phyloP scores from a whole-genome alignment of 345 rosid species.

The Arabis hirsuta region DNA sequence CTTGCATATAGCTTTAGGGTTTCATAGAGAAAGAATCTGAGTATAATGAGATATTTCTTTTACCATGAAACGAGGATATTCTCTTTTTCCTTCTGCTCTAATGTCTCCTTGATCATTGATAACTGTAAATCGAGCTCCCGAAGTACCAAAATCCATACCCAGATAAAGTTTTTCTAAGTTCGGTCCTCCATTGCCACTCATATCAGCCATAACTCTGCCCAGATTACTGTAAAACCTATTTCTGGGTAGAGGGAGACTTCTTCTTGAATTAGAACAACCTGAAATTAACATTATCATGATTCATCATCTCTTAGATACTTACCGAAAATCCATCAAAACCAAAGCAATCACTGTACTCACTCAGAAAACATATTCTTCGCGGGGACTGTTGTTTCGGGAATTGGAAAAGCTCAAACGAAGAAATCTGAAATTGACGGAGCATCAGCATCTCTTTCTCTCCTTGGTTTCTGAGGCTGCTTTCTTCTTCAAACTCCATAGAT shows the following conservation, averaged over 20 bases:
- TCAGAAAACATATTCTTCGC: not conserved
- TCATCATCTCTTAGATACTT: conserved; percentile 4
- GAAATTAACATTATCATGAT: conserved; percentile 18
- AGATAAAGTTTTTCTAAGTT: conserved; percentile 58
- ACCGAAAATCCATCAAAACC: not conserved
- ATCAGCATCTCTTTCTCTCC: conserved; percentile 30
- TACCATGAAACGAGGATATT: conserved; percentile 65
- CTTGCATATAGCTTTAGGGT: no score
- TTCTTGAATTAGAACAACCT: conserved; percentile 48
- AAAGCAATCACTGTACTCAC: not conserved
- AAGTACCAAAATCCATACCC: conserved; percentile 97
- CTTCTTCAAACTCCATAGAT: conserved; percentile 34
- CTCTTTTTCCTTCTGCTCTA: conserved; percentile 68
- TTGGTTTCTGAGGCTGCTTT: conserved; percentile 13
- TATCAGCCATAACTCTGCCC: conserved; percentile 44
- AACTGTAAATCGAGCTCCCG: conserved; percentile 83
- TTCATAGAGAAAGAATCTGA: no score
- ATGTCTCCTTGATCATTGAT: conserved; percentile 69
- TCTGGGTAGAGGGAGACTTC: conserved; percentile 2
- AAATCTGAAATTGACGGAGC: conserved; percentile 26
- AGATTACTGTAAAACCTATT: conserved; percentile 2
- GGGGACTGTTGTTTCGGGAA: conserved; percentile 2
- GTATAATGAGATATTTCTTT: not conserved
- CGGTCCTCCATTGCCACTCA: conserved; percentile 31
- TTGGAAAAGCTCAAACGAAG: conserved; percentile 31